A percentile compares a stretch with the other conserved stretches of the same genome.
These are phyloP conservation scores for Epichloe bromicola DNA, from an alignment of 2,329 filamentous ascomycete species.

Conservation along the genomic window DNA sequence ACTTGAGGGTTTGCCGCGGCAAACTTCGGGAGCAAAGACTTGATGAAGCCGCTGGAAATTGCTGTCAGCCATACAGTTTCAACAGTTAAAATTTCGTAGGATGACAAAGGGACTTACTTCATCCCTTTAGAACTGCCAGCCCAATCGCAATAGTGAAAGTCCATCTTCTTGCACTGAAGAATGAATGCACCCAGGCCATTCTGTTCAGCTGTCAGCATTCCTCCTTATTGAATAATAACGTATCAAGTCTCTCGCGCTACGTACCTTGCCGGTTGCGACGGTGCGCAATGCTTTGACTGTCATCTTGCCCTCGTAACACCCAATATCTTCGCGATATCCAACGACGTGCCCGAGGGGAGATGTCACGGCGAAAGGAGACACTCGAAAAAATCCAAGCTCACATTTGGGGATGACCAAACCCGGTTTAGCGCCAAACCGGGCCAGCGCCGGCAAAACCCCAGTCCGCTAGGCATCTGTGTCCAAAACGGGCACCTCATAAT, in stretches of 20 bases:
- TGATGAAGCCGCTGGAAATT: slow-evolving; percentile 59
- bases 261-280: slow-evolving; percentile 41
- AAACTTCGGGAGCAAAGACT: slow-evolving; percentile 62
- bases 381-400: slow-evolving; percentile 7
- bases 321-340: slow-evolving; percentile 15
- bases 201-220: slow-evolving; percentile 31
- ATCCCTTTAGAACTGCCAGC: slow-evolving; percentile 87
- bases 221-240: neutral
- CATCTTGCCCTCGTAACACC: slow-evolving; percentile 31
- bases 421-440: slow-evolving; percentile 14
- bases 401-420: slow-evolving; percentile 5
- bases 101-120: slow-evolving; percentile 46
- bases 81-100: neutral
- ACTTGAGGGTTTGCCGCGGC: slow-evolving; percentile 72
- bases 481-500: slow-evolving; percentile 8
- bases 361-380: slow-evolving; percentile 4
- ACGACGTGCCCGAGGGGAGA: slow-evolving; percentile 9
- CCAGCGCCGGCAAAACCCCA: slow-evolving; percentile 11
- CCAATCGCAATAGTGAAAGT: slow-evolving; percentile 96
- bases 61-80: neutral
- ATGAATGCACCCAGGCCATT: slow-evolving; percentile 97
- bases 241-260: neutral
- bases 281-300: slow-evolving; percentile 40
- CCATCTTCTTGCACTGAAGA: slow-evolving; percentile 88
- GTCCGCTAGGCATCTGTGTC: neutral